Evolutionary conservation across 1,284 basidiomycete genomes (phyloP).

Genomic region (Tremellales sp.): DNA sequence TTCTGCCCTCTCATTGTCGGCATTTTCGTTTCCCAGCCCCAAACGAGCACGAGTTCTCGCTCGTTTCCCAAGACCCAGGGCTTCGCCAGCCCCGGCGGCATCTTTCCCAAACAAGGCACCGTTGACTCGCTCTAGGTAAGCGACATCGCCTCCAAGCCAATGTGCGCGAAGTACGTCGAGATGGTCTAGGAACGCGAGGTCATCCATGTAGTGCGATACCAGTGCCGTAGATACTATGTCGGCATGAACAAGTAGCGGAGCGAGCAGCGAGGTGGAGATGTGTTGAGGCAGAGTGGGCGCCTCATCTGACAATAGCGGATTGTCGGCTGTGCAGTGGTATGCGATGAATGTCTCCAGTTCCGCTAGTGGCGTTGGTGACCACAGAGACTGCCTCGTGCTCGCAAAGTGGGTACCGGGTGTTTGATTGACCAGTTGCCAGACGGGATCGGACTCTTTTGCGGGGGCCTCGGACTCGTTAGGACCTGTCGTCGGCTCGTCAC

Average conservation of each 20-base stretch:
- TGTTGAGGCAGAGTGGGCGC: constrained; percentile 35
- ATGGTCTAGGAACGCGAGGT: constrained; percentile 38
- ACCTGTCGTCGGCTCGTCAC: too few relatives aligned
- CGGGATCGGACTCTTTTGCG: constrained; percentile 5
- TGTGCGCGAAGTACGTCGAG: constrained; percentile 39
- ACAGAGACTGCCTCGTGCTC: constrained; percentile 6
- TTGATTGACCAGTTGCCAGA: constrained; percentile 25
- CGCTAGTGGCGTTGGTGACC: constrained; percentile 26
- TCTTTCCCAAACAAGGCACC: constrained; percentile 39
- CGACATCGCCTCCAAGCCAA: constrained; percentile 40
- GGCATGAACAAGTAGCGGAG: constrained; percentile 31
- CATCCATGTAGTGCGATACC: constrained; percentile 40
- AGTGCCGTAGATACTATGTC: constrained; percentile 37
- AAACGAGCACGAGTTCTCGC: constrained; percentile 36
- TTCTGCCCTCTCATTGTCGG: not conserved
- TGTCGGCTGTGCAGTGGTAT: constrained; percentile 14
- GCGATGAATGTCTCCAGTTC: constrained; percentile 28
- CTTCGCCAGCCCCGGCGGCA: constrained; percentile 27
- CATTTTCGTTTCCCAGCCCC: constrained; percentile 16
- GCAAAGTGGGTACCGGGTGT: constrained; percentile 26
- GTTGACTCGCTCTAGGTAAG: constrained; percentile 35
- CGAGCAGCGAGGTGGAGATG: constrained; percentile 33
- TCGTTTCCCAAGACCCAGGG: constrained; percentile 29
- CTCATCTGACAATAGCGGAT: constrained; percentile 27
- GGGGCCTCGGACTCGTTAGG: too few relatives aligned